These are phyloP conservation scores for Flaveria sonorensis DNA, from an alignment of 129 eudicot genomes.

Conservation along the genomic window DNA sequence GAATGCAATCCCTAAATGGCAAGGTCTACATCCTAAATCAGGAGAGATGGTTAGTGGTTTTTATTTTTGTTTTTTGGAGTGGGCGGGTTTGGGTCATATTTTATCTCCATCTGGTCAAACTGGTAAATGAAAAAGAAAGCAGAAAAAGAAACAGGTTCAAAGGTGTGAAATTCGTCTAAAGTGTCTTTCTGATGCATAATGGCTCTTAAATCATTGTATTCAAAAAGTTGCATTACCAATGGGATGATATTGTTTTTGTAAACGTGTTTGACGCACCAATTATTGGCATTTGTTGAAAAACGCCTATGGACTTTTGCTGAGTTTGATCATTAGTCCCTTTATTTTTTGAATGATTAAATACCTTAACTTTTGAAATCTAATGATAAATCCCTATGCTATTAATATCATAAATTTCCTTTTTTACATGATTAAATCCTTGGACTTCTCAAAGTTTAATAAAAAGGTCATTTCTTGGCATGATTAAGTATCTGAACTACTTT, in stretches of 20 bases:
- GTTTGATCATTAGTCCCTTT: neutral
- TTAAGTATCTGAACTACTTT: neutral
- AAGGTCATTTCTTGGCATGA: neutral
- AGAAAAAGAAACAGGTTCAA: neutral
- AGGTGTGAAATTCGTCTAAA: neutral
- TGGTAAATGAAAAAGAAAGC: neutral
- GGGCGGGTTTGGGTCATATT: neutral
- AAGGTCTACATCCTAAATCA: constrained; percentile 67
- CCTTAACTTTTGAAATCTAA: neutral
- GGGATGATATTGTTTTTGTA: neutral
- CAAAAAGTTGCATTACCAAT: no score
- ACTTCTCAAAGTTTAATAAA: no score
- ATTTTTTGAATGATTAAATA: neutral
- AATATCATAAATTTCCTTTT: no score
- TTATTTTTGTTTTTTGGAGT: neutral
- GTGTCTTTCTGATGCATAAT: no score
- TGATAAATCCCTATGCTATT: no score
- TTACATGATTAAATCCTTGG: no score
- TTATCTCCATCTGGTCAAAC: neutral
- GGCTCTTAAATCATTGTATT: no score
- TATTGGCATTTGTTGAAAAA: neutral
- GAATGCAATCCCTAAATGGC: constrained; percentile 79
- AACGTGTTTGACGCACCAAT: neutral
- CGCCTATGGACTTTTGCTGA: neutral
- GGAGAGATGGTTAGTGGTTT: constrained; percentile 75